These are phyloP conservation scores for Debaryomycetaceae sp. DNA, from an alignment of 1,139 yeast species.

Conservation along the genomic window DNA sequence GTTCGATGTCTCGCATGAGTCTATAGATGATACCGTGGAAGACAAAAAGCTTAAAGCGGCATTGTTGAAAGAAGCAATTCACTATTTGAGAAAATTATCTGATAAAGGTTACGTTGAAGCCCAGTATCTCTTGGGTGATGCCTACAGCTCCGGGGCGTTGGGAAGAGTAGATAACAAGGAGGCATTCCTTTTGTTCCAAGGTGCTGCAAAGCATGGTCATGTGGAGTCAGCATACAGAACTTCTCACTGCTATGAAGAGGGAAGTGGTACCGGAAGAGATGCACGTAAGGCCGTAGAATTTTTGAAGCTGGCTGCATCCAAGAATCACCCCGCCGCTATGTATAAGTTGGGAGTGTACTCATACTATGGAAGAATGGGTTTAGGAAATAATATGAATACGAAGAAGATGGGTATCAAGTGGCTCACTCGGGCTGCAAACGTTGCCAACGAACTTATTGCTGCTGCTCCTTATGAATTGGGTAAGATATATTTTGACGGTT, in stretches of 20 bases:
- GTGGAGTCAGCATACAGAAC: conserved; percentile 89
- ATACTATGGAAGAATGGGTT: conserved; percentile 81
- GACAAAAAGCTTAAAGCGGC: conserved; percentile 40
- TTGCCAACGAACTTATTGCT: conserved; percentile 79
- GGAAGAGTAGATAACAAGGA: conserved; percentile 80
- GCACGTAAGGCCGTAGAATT: conserved; percentile 83
- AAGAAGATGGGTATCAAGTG: conserved; percentile 90
- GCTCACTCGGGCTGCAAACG: conserved; percentile 82
- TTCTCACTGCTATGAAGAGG: conserved; percentile 88
- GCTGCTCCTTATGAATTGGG: conserved; percentile 95
- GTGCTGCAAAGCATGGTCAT: conserved; percentile 93
- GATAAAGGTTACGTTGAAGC: conserved; percentile 87
- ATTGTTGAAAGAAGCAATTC: conserved; percentile 72
- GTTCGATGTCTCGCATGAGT: conserved; percentile 16
- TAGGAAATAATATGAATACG: conserved; percentile 61
- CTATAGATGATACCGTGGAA: conserved; percentile 16
- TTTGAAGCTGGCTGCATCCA: conserved; percentile 81
- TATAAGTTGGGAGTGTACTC: conserved; percentile 85
- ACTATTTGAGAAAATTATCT: conserved; percentile 65
- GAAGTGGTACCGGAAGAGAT: conserved; percentile 88
- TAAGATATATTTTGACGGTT: conserved; percentile 79
- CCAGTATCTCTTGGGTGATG: conserved; percentile 86
- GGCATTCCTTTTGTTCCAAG: conserved; percentile 71
- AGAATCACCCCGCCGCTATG: conserved; percentile 95
- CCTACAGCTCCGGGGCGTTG: conserved; percentile 79